Percentiles rank a stretch among this genome's conserved stretches.
phyloP scores from a whole-genome alignment of 1,284 basidiomycete genomes.

The Serendipita sp. region DNA sequence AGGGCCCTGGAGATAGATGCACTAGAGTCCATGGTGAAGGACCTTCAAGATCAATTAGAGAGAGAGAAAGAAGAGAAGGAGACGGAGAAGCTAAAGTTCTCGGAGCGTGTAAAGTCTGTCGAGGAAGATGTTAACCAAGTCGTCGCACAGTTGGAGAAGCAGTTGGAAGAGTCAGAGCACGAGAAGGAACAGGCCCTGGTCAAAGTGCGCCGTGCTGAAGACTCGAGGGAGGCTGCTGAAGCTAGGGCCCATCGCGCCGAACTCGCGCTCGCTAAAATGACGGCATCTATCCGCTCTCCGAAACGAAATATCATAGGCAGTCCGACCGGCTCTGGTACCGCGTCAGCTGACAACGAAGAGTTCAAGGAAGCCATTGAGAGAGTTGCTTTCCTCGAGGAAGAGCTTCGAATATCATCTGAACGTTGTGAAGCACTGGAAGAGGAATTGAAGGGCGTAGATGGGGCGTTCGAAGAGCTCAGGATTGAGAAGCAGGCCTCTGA shows the following conservation, averaged over 20 bases:
- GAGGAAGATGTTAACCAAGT: background rate
- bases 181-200: conserved; percentile 6
- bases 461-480: conserved; percentile 46
- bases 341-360: background rate
- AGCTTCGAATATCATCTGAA: background rate
- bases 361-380: conserved; percentile 4
- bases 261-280: background rate
- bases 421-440: conserved; percentile 18
- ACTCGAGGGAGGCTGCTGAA: background rate
- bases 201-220: conserved; percentile 1
- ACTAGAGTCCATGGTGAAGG: conserved; percentile 14
- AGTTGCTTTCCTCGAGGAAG: background rate
- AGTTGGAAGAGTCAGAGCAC: conserved; percentile 31
- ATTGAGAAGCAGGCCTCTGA: conserved; percentile 41
- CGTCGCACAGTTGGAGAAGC: conserved; percentile 29
- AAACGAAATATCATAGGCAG: background rate
- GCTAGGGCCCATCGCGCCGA: background rate
- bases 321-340: background rate
- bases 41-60: conserved; percentile 33
- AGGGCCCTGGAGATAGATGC: background rate
- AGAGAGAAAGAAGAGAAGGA: conserved; percentile 19
- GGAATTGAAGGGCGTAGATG: conserved; percentile 41
- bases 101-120: background rate
- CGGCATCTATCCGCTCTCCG: background rate
- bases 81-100: background rate